These are phyloP conservation scores for Fusarium sp. DNA, from an alignment of 2,329 filamentous ascomycete genomes.

Conservation along the genomic window DNA sequence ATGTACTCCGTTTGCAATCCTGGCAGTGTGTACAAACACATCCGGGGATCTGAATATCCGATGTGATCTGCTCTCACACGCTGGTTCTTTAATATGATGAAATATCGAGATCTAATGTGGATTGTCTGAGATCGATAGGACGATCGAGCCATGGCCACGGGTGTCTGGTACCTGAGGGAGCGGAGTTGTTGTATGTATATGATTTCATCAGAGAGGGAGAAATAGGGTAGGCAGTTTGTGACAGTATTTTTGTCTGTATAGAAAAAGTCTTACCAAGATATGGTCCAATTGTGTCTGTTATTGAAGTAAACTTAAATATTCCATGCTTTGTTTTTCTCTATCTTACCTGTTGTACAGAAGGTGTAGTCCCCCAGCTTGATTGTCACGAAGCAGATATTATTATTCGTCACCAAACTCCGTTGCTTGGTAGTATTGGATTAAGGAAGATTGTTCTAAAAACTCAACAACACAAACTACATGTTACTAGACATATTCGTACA, in stretches of 20 bases:
- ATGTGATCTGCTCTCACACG: not conserved
- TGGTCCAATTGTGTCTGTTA: too few relatives aligned
- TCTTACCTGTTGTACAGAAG: too few relatives aligned
- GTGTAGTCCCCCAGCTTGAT: too few relatives aligned
- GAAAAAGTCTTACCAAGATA: not conserved
- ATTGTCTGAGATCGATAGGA: not conserved
- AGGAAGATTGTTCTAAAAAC: too few relatives aligned
- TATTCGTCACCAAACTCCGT: too few relatives aligned
- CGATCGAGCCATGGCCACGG: not conserved
- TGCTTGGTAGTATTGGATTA: too few relatives aligned
- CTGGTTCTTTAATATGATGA: not conserved
- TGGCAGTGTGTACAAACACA: not conserved
- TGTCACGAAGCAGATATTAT: too few relatives aligned
- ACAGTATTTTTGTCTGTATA: not conserved
- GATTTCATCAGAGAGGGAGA: not conserved
- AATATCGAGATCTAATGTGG: slow-evolving; percentile 1
- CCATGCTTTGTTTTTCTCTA: too few relatives aligned
- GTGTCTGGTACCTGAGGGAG: too few relatives aligned
- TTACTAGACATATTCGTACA: too few relatives aligned
- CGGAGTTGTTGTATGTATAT: not conserved
- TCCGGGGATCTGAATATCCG: not conserved
- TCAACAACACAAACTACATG: too few relatives aligned
- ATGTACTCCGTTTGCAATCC: not conserved
- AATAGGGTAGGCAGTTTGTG: slow-evolving; percentile 3
- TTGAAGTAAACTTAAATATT: too few relatives aligned